phyloP scores from a whole-genome alignment of 768 basidiomycete genomes.

The Nidularia pulvinata region DNA sequence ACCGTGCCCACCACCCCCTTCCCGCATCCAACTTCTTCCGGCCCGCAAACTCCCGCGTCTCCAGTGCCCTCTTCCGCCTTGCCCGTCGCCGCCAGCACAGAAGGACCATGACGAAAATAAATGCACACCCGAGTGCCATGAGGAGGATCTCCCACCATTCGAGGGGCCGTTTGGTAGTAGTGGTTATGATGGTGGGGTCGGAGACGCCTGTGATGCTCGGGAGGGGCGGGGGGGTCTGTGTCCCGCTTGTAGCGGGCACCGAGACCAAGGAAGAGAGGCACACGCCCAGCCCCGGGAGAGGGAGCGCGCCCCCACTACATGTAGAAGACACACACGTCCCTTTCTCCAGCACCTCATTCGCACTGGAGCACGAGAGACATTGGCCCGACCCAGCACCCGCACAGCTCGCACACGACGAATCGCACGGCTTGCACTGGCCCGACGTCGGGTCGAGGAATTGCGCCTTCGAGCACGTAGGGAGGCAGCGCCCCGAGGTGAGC shows the following conservation, averaged over 20 bases:
- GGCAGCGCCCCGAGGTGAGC: slow-evolving; percentile 72
- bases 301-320: slow-evolving; percentile 53
- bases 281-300: slow-evolving; percentile 71
- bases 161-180: slow-evolving; percentile 32
- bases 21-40: slow-evolving; percentile 59
- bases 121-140: slow-evolving; percentile 80
- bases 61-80: slow-evolving; percentile 65
- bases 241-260: slow-evolving; percentile 44
- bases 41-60: slow-evolving; percentile 63
- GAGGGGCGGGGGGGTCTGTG: slow-evolving; percentile 42
- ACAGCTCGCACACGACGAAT: slow-evolving; percentile 79
- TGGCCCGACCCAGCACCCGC: slow-evolving; percentile 63
- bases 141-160: slow-evolving; percentile 87
- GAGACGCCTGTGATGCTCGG: slow-evolving; percentile 59
- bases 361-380: slow-evolving; percentile 75
- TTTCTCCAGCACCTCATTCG: slow-evolving; percentile 56
- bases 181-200: slow-evolving; percentile 36
- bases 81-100: slow-evolving; percentile 72
- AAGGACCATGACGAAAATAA: slow-evolving; percentile 70
- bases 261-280: slow-evolving; percentile 76
- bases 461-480: slow-evolving; percentile 71
- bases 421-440: slow-evolving; percentile 68
- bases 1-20: slow-evolving; percentile 59
- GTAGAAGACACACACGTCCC: slow-evolving; percentile 67
- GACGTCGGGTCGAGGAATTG: slow-evolving; percentile 74